Conservation (phyloP, 805 yeast species). For the Candida andamanensis region DNA sequence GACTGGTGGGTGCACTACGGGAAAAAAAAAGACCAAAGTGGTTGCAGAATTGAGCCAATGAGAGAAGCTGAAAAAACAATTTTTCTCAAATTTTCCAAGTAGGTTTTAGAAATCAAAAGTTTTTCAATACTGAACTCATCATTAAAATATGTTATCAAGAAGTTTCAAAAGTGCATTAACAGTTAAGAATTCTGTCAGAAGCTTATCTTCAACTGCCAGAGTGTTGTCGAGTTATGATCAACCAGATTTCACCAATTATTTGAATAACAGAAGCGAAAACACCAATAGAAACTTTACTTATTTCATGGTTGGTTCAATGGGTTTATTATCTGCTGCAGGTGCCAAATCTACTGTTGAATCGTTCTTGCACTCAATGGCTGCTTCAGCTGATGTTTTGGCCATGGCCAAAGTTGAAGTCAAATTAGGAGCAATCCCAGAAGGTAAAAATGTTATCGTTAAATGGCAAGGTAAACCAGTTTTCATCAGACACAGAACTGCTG, state of each 20-base stretch:
- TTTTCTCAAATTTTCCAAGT: conserved; percentile 8
- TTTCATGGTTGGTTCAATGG: conserved; percentile 97
- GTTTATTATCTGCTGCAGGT: conserved; percentile 85
- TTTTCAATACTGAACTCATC: conserved; percentile 2
- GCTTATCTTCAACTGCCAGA: conserved; percentile 47
- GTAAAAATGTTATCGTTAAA: conserved; percentile 96
- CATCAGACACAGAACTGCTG: conserved; percentile 95
- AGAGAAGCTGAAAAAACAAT: conserved; percentile 9
- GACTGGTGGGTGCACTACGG: too few relatives aligned
- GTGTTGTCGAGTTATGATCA: conserved; percentile 79
- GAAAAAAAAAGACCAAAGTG: too few relatives aligned
- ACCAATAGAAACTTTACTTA: conserved; percentile 79
- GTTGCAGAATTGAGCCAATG: conserved; percentile 15
- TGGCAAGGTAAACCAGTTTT: conserved; percentile 99
- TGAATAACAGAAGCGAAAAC: conserved; percentile 68
- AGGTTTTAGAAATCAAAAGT: conserved; percentile 5
- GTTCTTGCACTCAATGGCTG: conserved; percentile 89
- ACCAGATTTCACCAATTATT: conserved; percentile 81
- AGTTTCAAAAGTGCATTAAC: conserved; percentile 8
- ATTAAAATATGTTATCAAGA: conserved; percentile 7
- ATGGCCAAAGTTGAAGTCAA: conserved; percentile 99
- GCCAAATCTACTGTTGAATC: conserved; percentile 95
- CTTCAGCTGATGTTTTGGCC: conserved; percentile 98
- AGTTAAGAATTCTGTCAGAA: conserved; percentile 30
- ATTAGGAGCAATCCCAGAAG: conserved; percentile 88